Conservation (phyloP, 2,329 filamentous ascomycete species). For the Penicillium expansum region DNA sequence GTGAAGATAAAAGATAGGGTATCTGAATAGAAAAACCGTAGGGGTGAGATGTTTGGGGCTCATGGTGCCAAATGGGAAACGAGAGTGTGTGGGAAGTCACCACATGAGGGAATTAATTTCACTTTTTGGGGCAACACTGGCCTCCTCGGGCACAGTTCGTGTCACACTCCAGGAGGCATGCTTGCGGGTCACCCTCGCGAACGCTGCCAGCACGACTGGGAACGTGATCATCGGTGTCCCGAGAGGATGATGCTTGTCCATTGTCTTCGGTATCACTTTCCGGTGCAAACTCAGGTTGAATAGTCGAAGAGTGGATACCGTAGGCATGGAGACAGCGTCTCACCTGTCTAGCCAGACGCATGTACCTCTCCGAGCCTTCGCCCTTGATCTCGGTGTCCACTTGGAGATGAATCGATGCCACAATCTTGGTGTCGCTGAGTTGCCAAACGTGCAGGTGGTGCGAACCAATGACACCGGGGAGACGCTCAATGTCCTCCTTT, state of each 20-base stretch:
- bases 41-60: background rate
- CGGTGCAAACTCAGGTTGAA: constrained; percentile 77
- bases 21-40: constrained; percentile 5
- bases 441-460: constrained; percentile 99
- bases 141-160: constrained; percentile 42
- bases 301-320: constrained; percentile 94
- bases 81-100: background rate
- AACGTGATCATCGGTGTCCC: constrained; percentile 16
- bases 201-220: constrained; percentile 39
- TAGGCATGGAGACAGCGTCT: constrained; percentile 89
- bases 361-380: constrained; percentile 75
- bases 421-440: constrained; percentile 87
- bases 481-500: constrained; percentile 80
- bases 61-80: background rate
- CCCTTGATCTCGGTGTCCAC: constrained; percentile 86
- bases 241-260: constrained; percentile 23
- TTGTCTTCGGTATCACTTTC: constrained; percentile 37
- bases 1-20: background rate
- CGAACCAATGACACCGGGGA: constrained; percentile 83
- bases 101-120: constrained; percentile 16
- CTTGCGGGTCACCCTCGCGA: constrained; percentile 36
- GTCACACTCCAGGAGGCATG: constrained; percentile 50
- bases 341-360: constrained; percentile 80
- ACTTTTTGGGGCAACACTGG: constrained; percentile 44
- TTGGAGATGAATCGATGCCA: constrained; percentile 91